phyloP scores from a whole-genome alignment of 1,139 yeast genomes.

The Candida sanyaensis region DNA sequence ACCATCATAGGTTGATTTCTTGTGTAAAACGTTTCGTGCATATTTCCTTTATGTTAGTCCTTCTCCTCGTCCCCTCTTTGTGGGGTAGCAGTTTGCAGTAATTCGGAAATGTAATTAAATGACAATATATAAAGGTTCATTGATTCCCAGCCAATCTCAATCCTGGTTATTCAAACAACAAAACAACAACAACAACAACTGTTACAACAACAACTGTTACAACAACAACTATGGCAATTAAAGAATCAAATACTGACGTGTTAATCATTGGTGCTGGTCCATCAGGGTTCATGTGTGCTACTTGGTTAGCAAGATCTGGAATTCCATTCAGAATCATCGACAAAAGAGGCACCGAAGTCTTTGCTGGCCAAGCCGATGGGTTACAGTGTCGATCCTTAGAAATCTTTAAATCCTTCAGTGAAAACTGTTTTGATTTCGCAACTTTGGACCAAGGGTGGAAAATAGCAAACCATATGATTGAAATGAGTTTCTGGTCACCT shows the following conservation, averaged over 20 bases:
- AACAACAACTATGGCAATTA: constrained; percentile 10
- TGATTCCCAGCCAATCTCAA: background rate
- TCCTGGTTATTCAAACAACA: background rate
- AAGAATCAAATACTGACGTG: constrained; percentile 27
- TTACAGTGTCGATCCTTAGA: constrained; percentile 27
- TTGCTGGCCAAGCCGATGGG: constrained; percentile 38
- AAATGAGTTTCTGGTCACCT: constrained; percentile 26
- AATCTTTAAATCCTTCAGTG: constrained; percentile 22
- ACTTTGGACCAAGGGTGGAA: constrained; percentile 23
- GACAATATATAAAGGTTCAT: background rate
- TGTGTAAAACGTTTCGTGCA: background rate
- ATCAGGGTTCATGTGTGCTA: constrained; percentile 30
- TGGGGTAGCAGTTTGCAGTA: background rate
- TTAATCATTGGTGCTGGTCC: constrained; percentile 39
- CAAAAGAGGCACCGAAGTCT: constrained; percentile 25
- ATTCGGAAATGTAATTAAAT: background rate
- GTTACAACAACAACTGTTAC: background rate
- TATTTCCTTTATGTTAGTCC: background rate
- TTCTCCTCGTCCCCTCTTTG: background rate
- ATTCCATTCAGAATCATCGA: constrained; percentile 30
- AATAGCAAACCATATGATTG: constrained; percentile 26
- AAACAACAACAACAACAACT: too few species aligned
- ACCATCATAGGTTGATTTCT: background rate
- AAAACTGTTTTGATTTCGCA: constrained; percentile 24
- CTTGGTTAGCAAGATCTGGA: constrained; percentile 31